Evolutionary conservation across 2,329 filamentous ascomycete species (phyloP).

Genomic region (Colletotrichum destructivum): DNA sequence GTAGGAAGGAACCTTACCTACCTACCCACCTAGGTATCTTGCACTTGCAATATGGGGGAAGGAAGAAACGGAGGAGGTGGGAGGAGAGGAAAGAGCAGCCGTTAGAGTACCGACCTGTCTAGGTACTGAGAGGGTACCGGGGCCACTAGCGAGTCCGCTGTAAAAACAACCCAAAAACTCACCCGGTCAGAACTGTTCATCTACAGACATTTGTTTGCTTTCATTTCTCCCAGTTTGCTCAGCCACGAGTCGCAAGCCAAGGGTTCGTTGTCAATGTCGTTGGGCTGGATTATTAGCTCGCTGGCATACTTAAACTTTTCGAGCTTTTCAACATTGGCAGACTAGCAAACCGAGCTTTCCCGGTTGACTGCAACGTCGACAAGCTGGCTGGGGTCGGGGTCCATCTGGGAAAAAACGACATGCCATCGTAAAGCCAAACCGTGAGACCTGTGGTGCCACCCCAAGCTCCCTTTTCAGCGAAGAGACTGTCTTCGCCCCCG

Average conservation of each 20-base stretch:
- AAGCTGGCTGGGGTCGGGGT: conserved; percentile 12
- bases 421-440: conserved; percentile 26
- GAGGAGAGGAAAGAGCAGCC: conserved; percentile 1
- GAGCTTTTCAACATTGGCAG: not conserved
- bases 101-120: not conserved
- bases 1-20: too few relatives aligned
- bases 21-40: too few relatives aligned
- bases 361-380: not conserved
- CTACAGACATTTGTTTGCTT: too few relatives aligned
- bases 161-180: too few relatives aligned
- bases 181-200: too few relatives aligned
- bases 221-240: not conserved
- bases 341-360: conserved; percentile 14
- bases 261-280: not conserved
- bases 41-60: not conserved
- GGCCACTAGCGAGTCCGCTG: too few relatives aligned
- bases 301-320: not conserved
- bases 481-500: not conserved
- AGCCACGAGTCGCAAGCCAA: conserved; percentile 7
- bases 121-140: not conserved
- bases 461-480: not conserved
- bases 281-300: not conserved
- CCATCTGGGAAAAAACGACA: conserved; percentile 14
- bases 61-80: not conserved
- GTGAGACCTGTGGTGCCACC: conserved; percentile 35